Base-by-base conservation (phyloP, 352 stramenopile genomes). In the Hyaloperonospora brassicae region DNA sequence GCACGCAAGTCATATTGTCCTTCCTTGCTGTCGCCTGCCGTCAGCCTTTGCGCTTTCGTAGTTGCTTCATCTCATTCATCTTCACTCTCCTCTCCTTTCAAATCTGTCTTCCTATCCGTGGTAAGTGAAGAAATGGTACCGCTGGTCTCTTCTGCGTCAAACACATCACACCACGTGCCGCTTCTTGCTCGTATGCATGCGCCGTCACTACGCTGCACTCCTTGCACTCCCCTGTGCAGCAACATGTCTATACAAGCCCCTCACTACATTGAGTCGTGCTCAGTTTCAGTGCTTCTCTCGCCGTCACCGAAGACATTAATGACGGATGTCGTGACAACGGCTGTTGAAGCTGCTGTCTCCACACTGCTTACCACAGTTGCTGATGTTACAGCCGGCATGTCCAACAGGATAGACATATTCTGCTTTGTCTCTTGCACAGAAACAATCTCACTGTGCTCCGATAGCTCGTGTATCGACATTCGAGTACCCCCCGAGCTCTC, bases 381-480 rank as follows among this genome's bases (percentile, higher is more conserved):
- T 23, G 43, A 57, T 0, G 61, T 61, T 6, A 27, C 40, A 25
- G 51, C 53, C 10, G 31, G 13, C 3, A 35, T 30, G 14, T 65
- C 56, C 39, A 48, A 59, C 36, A 59, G 25, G 23, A 17, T 17
- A 17, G 52, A 41, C 10, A 45, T 50, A 14, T 24, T 21, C 11
- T 52, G 17, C 40, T 21, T 42, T 12, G 12, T 23, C 10, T 34
- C 25, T 17, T 14, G 27, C 39, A n/a, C 31, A n/a, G 21, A 50
- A n/a, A 5, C 48, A 51, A 44, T 57, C 36, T 66, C 58, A 31
- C 41, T 62, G 54, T 68, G 64, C 53, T 77, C 61, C 7, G 62
- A 70, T n/a, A 82, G 50, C 57, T 83, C 68, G 46, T 75, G 54
- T 50, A 83, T 79, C 14, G 70, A 76, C 73, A 83, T 83, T 25